These are phyloP conservation scores for Acorus gramineus DNA, from an alignment of 106 monocot genomes.

Conservation along the genomic window DNA sequence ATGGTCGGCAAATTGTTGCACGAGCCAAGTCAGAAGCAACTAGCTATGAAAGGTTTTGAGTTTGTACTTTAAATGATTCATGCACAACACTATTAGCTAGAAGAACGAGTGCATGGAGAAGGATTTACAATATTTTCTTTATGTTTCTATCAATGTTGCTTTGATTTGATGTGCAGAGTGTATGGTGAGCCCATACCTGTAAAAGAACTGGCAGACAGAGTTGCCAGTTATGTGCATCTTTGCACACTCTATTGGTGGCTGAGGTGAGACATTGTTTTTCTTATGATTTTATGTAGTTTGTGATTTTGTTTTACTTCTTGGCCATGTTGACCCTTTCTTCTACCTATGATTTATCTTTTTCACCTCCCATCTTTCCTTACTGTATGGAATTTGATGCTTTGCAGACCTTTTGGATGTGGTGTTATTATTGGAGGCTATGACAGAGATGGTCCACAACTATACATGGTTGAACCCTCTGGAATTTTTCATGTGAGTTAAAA, in stretches of 20 bases:
- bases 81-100: no score
- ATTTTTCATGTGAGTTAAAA: slow-evolving; percentile 77
- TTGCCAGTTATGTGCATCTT: slow-evolving; percentile 98
- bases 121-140: no score
- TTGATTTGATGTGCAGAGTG: slow-evolving; percentile 31
- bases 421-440: slow-evolving; percentile 97
- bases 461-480: slow-evolving; percentile 97
- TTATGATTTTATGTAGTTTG: no score
- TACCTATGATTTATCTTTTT: background rate
- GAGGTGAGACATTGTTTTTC: slow-evolving; percentile 28
- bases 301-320: background rate
- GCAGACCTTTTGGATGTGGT: slow-evolving; percentile 95
- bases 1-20: slow-evolving; percentile 76
- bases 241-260: slow-evolving; percentile 99
- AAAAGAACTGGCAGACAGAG: slow-evolving; percentile 95
- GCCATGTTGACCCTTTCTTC: background rate
- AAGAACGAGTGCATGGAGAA: no score
- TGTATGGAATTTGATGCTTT: slow-evolving; percentile 1
- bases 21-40: slow-evolving; percentile 76
- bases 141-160: background rate
- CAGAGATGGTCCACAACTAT: slow-evolving; percentile 97
- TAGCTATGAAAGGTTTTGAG: slow-evolving; percentile 50
- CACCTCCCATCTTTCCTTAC: no score
- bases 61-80: background rate
- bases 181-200: slow-evolving; percentile 97